Evolutionary conservation across 495 filamentous ascomycete species (phyloP).

Genomic region (Penicillium cataractarum): DNA sequence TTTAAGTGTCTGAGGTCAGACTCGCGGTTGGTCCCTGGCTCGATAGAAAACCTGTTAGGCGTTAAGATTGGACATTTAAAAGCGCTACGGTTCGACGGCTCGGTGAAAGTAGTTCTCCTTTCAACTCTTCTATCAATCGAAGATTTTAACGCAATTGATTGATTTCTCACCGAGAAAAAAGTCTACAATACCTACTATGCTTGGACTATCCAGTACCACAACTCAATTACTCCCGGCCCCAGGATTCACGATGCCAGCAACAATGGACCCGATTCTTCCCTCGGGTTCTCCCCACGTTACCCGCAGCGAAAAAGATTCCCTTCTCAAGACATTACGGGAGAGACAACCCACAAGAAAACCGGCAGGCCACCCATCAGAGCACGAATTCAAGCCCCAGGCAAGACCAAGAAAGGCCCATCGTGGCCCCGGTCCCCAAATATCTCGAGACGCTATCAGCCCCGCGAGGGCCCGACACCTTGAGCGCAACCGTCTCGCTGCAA

Average conservation of each 20-base stretch:
- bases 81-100: neutral
- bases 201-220: neutral
- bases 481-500: conserved; percentile 9
- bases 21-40: neutral
- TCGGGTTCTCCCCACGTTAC: neutral
- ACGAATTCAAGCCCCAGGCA: neutral
- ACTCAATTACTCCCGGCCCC: neutral
- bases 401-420: neutral
- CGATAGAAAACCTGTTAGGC: neutral
- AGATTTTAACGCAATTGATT: neutral
- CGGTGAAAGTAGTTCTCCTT: neutral
- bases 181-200: neutral
- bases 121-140: neutral
- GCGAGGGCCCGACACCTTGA: conserved; percentile 11
- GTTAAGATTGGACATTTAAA: neutral
- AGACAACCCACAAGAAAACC: neutral
- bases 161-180: neutral
- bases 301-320: neutral
- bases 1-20: neutral
- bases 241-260: neutral
- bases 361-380: neutral
- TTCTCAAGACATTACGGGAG: neutral
- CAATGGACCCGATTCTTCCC: neutral
- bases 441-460: neutral
- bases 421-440: neutral